Evolutionary conservation across 2,329 filamentous ascomycete species (phyloP).

Genomic region (Metarhizium humberi): DNA sequence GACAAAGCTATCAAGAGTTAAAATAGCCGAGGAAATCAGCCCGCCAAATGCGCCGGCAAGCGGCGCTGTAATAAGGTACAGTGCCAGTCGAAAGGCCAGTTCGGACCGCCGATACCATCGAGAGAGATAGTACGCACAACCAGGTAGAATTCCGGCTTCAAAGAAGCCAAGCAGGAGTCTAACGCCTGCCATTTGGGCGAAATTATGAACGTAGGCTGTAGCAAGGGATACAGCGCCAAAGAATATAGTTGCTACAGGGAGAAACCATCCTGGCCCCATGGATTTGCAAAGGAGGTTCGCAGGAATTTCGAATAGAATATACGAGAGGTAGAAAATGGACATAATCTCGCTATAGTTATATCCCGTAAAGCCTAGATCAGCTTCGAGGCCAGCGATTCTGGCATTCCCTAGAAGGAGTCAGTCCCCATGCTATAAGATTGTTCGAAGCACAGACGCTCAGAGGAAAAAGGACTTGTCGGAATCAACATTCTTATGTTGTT

Average conservation of each 20-base stretch:
- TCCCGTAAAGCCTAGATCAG: slow-evolving; percentile 46
- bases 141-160: slow-evolving; percentile 65
- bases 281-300: slow-evolving; percentile 61
- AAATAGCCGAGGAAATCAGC: slow-evolving; percentile 53
- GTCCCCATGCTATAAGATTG: too few species aligned
- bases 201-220: slow-evolving; percentile 54
- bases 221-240: slow-evolving; percentile 56
- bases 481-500: too few species aligned
- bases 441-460: too few species aligned
- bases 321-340: slow-evolving; percentile 62
- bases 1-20: slow-evolving; percentile 51
- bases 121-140: slow-evolving; percentile 64
- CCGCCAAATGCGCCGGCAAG: slow-evolving; percentile 65
- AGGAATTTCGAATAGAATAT: slow-evolving; percentile 66
- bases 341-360: slow-evolving; percentile 64
- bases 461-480: too few species aligned
- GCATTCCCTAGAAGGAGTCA: too few species aligned
- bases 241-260: slow-evolving; percentile 50
- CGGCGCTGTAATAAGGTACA: slow-evolving; percentile 64
- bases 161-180: slow-evolving; percentile 61
- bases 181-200: slow-evolving; percentile 44
- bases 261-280: slow-evolving; percentile 63
- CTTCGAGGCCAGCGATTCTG: slow-evolving; percentile 53
- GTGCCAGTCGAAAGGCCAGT: slow-evolving; percentile 54
- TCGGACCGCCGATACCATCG: slow-evolving; percentile 65